A percentile compares a stretch with the other conserved stretches of the same genome.
These are phyloP conservation scores for Limonium bicolor DNA, from an alignment of 148 eudicot genomes.

Conservation along the genomic window DNA sequence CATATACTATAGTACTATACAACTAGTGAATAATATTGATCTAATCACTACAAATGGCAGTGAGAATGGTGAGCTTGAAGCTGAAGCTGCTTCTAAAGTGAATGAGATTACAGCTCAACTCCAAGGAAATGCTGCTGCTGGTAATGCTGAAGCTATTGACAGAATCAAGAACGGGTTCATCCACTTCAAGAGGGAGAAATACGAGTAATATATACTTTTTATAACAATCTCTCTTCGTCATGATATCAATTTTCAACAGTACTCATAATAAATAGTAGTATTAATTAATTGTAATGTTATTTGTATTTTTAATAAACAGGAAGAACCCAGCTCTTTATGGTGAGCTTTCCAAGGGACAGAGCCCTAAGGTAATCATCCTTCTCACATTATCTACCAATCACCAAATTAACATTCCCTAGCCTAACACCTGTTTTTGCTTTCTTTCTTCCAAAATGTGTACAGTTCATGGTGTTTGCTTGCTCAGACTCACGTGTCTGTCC, in stretches of 20 bases:
- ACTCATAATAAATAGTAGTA: not conserved
- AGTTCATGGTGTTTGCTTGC: conserved; percentile 97
- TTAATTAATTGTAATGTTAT: not conserved
- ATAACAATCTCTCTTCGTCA: not conserved
- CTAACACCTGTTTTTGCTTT: not conserved
- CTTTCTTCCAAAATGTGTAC: not conserved
- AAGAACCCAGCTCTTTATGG: conserved; percentile 58
- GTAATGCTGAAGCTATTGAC: conserved; percentile 30
- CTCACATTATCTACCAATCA: no score
- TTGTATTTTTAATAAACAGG: conserved; percentile 36
- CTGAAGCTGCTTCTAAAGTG: conserved; percentile 59
- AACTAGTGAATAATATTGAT: no score
- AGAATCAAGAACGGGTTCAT: conserved; percentile 64
- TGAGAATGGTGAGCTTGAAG: conserved; percentile 72
- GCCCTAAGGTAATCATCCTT: conserved; percentile 79
- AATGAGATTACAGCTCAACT: conserved; percentile 59
- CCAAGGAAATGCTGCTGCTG: conserved; percentile 14
- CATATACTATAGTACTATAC: no score
- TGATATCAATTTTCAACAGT: not conserved
- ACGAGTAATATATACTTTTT: conserved; percentile 33
- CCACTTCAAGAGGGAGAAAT: conserved; percentile 70
- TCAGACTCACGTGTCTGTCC: conserved; percentile 96
- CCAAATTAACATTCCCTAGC: no score
- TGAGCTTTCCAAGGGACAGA: conserved; percentile 77
- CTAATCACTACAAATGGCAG: conserved; percentile 19